Evolutionary conservation across 1,139 yeast genomes (phyloP).

Genomic region (Petasospora rhodanensis): DNA sequence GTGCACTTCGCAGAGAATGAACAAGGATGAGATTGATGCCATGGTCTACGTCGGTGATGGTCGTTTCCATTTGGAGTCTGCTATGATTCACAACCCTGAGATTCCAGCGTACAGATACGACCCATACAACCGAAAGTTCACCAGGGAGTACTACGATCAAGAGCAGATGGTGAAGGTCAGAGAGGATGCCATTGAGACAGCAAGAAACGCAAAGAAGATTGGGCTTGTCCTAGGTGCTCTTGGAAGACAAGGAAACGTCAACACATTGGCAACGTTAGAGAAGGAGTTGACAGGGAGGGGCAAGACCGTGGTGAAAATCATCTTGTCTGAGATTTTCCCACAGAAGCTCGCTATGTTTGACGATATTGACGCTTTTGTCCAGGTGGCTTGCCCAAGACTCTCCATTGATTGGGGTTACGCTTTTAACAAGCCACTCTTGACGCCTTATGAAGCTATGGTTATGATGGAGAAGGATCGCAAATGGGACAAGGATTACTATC

Average conservation of each 20-base stretch:
- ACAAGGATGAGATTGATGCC: slow-evolving; percentile 59
- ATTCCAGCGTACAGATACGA: slow-evolving; percentile 92
- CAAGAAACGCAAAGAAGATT: slow-evolving; percentile 55
- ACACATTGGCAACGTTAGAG: slow-evolving; percentile 67
- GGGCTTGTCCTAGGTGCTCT: slow-evolving; percentile 93
- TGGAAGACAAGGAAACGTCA: slow-evolving; percentile 92
- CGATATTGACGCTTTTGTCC: slow-evolving; percentile 92
- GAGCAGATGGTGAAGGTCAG: slow-evolving; percentile 73
- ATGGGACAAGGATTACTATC: slow-evolving; percentile 68
- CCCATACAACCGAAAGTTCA: slow-evolving; percentile 89
- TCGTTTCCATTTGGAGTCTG: slow-evolving; percentile 88
- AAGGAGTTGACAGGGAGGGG: slow-evolving; percentile 47
- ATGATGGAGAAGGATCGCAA: slow-evolving; percentile 67
- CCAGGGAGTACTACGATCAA: slow-evolving; percentile 85
- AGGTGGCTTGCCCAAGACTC: slow-evolving; percentile 94
- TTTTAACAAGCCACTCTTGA: slow-evolving; percentile 80
- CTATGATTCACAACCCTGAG: slow-evolving; percentile 95
- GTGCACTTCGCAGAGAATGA: slow-evolving; percentile 84
- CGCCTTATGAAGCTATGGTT: slow-evolving; percentile 97
- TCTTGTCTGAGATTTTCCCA: slow-evolving; percentile 90
- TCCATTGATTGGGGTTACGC: slow-evolving; percentile 99
- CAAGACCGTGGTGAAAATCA: slow-evolving; percentile 70
- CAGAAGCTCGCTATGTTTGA: slow-evolving; percentile 90
- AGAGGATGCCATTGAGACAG: slow-evolving; percentile 64
- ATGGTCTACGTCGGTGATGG: slow-evolving; percentile 96